Conservation (phyloP, 257 asterid species). For the Plantago ovata region DNA sequence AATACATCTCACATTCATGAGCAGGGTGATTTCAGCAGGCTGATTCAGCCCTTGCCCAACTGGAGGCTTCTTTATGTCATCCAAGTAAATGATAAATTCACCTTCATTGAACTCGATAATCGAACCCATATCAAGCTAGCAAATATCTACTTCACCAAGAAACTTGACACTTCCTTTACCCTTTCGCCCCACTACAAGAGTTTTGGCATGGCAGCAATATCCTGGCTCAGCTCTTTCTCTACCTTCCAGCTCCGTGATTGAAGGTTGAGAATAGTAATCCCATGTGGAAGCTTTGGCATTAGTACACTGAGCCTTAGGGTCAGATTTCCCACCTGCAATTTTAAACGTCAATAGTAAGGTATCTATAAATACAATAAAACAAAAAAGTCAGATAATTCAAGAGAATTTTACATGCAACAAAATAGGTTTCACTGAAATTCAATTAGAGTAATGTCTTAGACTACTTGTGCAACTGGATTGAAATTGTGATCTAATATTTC, state of each 20-base stretch:
- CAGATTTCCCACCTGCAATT: no score
- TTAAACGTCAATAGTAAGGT: no score
- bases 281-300: conserved; percentile 92
- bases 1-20: conserved; percentile 61
- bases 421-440: no score
- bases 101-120: conserved; percentile 53
- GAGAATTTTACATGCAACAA: no score
- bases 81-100: conserved; percentile 59
- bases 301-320: no score
- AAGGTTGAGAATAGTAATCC: conserved; percentile 77
- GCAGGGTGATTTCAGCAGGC: conserved; percentile 83
- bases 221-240: conserved; percentile 75
- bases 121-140: conserved; percentile 73
- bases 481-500: no score
- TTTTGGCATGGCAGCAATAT: conserved; percentile 58
- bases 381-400: no score
- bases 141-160: conserved; percentile 70
- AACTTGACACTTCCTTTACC: conserved; percentile 78
- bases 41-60: no score
- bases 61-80: conserved; percentile 67
- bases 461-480: no score
- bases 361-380: no score
- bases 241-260: conserved; percentile 86
- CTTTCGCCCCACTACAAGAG: conserved; percentile 67
- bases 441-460: no score